Evolutionary conservation across 257 asterid genomes (phyloP).

Genomic region (Solanum infundibuliforme): DNA sequence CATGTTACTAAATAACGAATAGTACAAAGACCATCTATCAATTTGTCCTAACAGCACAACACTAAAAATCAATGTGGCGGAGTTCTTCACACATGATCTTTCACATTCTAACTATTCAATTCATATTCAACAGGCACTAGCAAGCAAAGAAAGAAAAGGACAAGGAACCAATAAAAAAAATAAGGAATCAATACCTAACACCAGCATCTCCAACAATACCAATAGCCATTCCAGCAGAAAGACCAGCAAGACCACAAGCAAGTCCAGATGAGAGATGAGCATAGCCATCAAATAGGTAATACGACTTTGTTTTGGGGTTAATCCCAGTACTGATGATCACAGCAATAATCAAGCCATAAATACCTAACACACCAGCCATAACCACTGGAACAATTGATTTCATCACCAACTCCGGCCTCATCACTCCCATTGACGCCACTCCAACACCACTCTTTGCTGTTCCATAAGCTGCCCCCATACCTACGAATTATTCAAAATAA

Average conservation of each 20-base stretch:
- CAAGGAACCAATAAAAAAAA: background rate
- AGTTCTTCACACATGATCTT: background rate
- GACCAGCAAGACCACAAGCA: conserved; percentile 77
- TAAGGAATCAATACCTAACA: conserved; percentile 41
- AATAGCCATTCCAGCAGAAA: conserved; percentile 82
- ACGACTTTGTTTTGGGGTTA: conserved; percentile 69
- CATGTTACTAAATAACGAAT: background rate
- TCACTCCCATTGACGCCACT: conserved; percentile 86
- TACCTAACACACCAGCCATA: conserved; percentile 91
- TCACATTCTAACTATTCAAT: background rate
- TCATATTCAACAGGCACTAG: background rate
- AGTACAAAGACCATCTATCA: background rate
- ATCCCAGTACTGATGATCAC: conserved; percentile 78
- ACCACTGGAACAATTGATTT: conserved; percentile 80
- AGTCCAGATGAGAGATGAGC: conserved; percentile 79
- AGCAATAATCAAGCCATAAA: conserved; percentile 72
- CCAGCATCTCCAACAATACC: conserved; percentile 91
- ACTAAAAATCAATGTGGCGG: background rate
- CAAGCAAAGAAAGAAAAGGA: background rate
- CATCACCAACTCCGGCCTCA: conserved; percentile 86
- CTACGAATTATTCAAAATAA: conserved; percentile 8
- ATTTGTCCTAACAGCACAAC: background rate
- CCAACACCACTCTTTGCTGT: conserved; percentile 86
- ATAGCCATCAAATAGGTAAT: conserved; percentile 76
- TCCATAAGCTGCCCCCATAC: conserved; percentile 86